A percentile compares a stretch with the other conserved stretches of the same genome.
These are phyloP conservation scores for Alectoria sarmentosa DNA, from an alignment of 495 filamentous ascomycete genomes.

Conservation along the genomic window DNA sequence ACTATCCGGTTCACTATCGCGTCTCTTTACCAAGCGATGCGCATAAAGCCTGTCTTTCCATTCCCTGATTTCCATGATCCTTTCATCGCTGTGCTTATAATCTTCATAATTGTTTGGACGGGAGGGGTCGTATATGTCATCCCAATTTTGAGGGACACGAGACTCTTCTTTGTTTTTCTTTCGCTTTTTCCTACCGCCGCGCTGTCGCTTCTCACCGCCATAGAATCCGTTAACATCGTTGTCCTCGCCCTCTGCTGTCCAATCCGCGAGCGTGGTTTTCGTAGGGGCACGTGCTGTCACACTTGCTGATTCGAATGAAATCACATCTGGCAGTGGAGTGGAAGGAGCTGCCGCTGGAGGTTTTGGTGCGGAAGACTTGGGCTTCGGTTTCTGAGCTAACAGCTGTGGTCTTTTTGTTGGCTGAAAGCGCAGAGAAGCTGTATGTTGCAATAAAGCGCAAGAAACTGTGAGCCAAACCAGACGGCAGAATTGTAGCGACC, in stretches of 20 bases:
- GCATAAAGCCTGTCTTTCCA: slow-evolving; percentile 85
- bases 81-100: slow-evolving; percentile 81
- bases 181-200: slow-evolving; percentile 80
- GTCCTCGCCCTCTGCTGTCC: slow-evolving; percentile 63
- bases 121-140: slow-evolving; percentile 84
- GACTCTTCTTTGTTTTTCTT: slow-evolving; percentile 68
- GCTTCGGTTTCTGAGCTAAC: slow-evolving; percentile 60
- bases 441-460: slow-evolving; percentile 31
- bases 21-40: slow-evolving; percentile 51
- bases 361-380: slow-evolving; percentile 40
- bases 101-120: slow-evolving; percentile 81
- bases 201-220: slow-evolving; percentile 55
- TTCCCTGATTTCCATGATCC: slow-evolving; percentile 67
- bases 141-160: slow-evolving; percentile 68
- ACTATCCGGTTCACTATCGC: slow-evolving; percentile 50
- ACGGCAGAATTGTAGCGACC: slow-evolving; percentile 25
- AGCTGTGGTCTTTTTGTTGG: slow-evolving; percentile 73
- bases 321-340: slow-evolving; percentile 23
- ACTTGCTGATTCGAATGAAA: not conserved
- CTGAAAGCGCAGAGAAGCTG: slow-evolving; percentile 79
- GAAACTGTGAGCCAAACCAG: slow-evolving; percentile 45
- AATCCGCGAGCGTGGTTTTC: slow-evolving; percentile 76
- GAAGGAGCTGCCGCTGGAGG: slow-evolving; percentile 23
- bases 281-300: slow-evolving; percentile 23
- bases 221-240: slow-evolving; percentile 65